Conservation (phyloP, 2,329 filamentous ascomycete species). For the Coleophoma cylindrospora region DNA sequence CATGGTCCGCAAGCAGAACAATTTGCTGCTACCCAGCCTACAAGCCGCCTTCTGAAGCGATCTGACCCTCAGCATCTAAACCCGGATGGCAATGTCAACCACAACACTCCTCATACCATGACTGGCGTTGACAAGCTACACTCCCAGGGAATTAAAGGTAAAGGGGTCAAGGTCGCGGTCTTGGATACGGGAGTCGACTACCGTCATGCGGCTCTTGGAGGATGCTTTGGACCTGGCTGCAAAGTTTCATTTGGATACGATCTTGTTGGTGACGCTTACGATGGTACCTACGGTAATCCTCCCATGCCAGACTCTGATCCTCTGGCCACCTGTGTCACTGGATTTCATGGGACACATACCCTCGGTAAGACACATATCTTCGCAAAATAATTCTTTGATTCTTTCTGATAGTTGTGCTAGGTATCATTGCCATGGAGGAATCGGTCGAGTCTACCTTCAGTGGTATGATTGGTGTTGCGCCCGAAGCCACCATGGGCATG, state of each 20-base stretch:
- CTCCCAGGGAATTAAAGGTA: background rate
- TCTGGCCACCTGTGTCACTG: background rate
- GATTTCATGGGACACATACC: conserved; percentile 52
- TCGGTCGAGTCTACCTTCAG: conserved; percentile 44
- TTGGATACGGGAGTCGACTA: conserved; percentile 1
- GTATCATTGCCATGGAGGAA: conserved; percentile 44
- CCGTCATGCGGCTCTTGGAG: conserved; percentile 38
- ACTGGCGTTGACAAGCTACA: conserved; percentile 1
- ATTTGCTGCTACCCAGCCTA: too few relatives aligned
- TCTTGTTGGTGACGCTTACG: conserved; percentile 41
- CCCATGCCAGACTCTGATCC: background rate
- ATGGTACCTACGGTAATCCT: background rate
- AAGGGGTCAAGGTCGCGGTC: background rate
- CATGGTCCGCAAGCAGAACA: too few relatives aligned
- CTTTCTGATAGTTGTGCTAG: conserved; percentile 31
- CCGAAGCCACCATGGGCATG: conserved; percentile 48
- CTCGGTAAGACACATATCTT: background rate
- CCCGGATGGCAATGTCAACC: too few relatives aligned
- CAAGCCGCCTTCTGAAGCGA: too few relatives aligned
- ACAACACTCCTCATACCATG: background rate
- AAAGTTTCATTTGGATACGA: conserved; percentile 51
- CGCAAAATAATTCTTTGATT: background rate
- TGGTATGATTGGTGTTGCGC: conserved; percentile 51
- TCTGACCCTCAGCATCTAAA: too few relatives aligned
- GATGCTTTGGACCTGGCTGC: conserved; percentile 54